Percentiles rank a stretch among this genome's conserved stretches.
These are phyloP conservation scores for Eucalyptus fibrosa DNA, from an alignment of 345 rosid species.

Conservation along the genomic window DNA sequence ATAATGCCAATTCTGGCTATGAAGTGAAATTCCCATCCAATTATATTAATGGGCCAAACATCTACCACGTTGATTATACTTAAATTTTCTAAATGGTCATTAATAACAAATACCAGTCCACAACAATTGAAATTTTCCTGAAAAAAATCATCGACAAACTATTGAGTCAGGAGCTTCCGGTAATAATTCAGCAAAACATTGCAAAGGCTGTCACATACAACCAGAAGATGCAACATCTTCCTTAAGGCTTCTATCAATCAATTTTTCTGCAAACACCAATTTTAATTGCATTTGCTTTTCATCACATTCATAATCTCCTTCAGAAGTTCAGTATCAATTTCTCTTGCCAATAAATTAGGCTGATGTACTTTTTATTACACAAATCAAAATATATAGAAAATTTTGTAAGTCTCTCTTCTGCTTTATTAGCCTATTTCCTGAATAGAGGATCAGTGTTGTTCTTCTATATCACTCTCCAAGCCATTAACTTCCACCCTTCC, in stretches of 20 bases:
- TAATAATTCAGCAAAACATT: background rate
- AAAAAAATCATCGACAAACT: background rate
- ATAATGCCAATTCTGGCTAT: background rate
- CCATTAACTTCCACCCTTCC: background rate
- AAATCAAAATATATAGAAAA: too few species aligned
- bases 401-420: too few species aligned
- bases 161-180: background rate
- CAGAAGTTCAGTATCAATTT: background rate
- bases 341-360: background rate
- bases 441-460: background rate
- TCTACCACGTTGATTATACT: background rate
- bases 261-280: background rate
- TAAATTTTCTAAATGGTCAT: background rate
- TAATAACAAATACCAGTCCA: background rate
- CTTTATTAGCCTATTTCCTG: background rate
- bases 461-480: background rate
- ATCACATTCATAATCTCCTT: background rate
- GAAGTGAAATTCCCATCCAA: background rate
- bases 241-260: background rate
- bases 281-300: background rate
- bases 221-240: background rate
- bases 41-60: background rate
- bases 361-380: too few species aligned
- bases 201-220: background rate
- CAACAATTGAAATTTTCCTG: background rate